Evolutionary conservation across 805 yeast species (phyloP), one percentile per base, ranked within the genome.

Genomic region (Candida caryicola): DNA sequence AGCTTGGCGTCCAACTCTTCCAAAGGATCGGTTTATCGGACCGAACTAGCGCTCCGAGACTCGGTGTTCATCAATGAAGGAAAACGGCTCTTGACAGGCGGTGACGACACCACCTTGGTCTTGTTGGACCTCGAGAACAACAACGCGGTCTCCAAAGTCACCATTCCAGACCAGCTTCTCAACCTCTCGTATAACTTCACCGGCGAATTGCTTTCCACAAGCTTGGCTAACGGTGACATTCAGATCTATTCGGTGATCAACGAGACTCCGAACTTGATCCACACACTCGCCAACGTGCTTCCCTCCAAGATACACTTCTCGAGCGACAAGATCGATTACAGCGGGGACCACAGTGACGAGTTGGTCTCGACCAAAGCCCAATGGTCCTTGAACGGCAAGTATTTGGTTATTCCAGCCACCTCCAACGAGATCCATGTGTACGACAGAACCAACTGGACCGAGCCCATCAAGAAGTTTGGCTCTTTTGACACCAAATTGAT

Each of bases 341-440:
- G 49, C 10, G 66, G 56, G 7, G 81, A 74, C 31, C 69, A 71
- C 33, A 55, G 59, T 3, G 73, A 67, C 3, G 73, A 65, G 50
- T 59, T 75, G 30, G 54, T 75, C 1, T 62, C 81, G 17, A 71
- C 85, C 0, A 73, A 73, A 29, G 71, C 79, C 2, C 76, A 74
- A 26, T 88, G 95, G 95, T 76, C 79, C 40, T 76, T 83, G 2
- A 69, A 73, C 37, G 95, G 95, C 13, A 76, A 76, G 37, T 57
- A 67, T n/a, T 66, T 88, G 33, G 87, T 89, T 2, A 52, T 86
- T 14, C 89, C 95, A 2, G 65, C 82, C 5, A 62, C 67, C 26
- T 62, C 70, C 15, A 63, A 68, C 32, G 61, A 69, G 2, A 68
- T 82, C 33, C 69, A 69, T 36, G 66, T 77, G 0, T 78, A 62